Percentiles rank a stretch among this genome's conserved stretches.
These are phyloP conservation scores for Thermoascus crustaceus DNA, from an alignment of 2,329 filamentous ascomycete genomes.

Conservation along the genomic window DNA sequence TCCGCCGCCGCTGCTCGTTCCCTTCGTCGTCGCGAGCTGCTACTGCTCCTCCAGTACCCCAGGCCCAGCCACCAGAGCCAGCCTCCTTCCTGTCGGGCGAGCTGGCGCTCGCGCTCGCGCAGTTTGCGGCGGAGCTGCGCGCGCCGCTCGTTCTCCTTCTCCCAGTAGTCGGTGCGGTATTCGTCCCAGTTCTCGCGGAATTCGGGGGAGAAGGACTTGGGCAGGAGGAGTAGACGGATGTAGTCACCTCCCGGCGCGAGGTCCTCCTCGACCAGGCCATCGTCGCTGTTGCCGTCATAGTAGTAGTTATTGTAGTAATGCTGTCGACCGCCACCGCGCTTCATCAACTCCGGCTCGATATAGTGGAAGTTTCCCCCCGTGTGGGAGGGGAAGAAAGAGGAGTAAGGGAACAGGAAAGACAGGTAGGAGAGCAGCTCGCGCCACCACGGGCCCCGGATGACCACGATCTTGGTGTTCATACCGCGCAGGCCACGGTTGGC, in stretches of 20 bases:
- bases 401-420: constrained; percentile 71
- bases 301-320: constrained; percentile 39
- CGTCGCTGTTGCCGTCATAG: constrained; percentile 56
- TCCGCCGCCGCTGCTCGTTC: constrained; percentile 19
- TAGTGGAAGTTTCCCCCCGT: constrained; percentile 71
- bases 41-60: constrained; percentile 30
- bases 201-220: constrained; percentile 89
- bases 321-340: constrained; percentile 30
- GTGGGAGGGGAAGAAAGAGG: constrained; percentile 56
- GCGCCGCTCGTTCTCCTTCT: constrained; percentile 85
- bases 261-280: constrained; percentile 69
- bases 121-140: constrained; percentile 63
- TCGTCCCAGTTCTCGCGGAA: constrained; percentile 97
- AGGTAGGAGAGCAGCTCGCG: constrained; percentile 65
- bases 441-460: constrained; percentile 76
- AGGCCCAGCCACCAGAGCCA: constrained; percentile 81
- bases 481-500: constrained; percentile 82
- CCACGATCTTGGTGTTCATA: constrained; percentile 94
- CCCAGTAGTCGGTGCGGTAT: constrained; percentile 93
- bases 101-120: constrained; percentile 57
- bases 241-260: constrained; percentile 83
- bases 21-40: constrained; percentile 23
- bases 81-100: constrained; percentile 59
- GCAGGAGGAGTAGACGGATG: constrained; percentile 79
- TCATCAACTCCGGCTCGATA: constrained; percentile 53